Base-by-base conservation (phyloP, 2,329 filamentous ascomycete genomes). In the Claviceps quebecensis region DNA sequence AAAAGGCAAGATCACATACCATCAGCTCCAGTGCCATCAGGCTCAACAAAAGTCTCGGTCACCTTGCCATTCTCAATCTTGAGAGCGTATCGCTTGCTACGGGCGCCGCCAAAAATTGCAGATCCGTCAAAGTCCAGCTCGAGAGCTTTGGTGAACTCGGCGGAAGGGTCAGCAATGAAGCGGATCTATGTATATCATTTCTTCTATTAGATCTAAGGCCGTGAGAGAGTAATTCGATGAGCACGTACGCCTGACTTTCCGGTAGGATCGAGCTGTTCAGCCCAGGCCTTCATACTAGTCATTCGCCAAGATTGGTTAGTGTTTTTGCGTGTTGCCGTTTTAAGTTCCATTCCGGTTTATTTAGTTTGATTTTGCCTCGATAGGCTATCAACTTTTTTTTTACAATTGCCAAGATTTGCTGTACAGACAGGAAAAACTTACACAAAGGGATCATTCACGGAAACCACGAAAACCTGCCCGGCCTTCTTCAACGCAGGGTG, bases 391-490 rank as follows among this genome's bases (percentile, higher is more conserved):
- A 13, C 5, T 16, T 23, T 2, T 44, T 44, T n/a, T 44, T 8
- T 26, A 14, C 16, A 6, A 9, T 41, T 11, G 11, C 2, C 11
- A 44, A 23, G 4, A 14, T 23, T 23, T 23, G 3, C 6, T 36
- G 11, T 17, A 37, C 13, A 19, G 17, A 26, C n/a, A 17, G 5
- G 37, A 17, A 23, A 34, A 44, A 71, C 86, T 69, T 74, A 94
- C 86, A 95, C 90, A 66, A 96, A 96, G 19, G 89, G 80, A 66
- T 97, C 91, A 65, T 97, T 97, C 64, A 96, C 90, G 16, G 86
- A 83, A 52, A 97, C 81, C 41, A 97, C 87, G 62, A 94, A 95
- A 45, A 95, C 86, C 61, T 85, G 76, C 47, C 89, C 90, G 34
- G 86, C 87, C 54, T 83, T 75, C 71, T 86, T 86, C 59, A 94